phyloP scores from a whole-genome alignment of 306 rosid species.

The Prunus dulcis region DNA sequence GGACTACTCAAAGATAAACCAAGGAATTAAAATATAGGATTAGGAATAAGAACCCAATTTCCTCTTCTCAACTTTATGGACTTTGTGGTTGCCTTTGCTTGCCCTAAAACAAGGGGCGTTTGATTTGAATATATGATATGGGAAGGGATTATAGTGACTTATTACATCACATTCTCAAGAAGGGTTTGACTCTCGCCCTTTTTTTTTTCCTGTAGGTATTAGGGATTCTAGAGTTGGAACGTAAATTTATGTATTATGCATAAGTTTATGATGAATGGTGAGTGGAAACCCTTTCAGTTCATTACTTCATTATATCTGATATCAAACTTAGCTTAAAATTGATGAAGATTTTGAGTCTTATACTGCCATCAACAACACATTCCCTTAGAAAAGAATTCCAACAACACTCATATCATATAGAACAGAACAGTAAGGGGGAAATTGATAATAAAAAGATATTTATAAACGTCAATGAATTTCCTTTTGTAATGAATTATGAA shows the following conservation, averaged over 20 bases:
- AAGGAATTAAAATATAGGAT: not conserved
- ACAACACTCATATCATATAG: not conserved
- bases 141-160: too few species aligned
- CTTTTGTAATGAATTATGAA: slow-evolving; percentile 9
- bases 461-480: not conserved
- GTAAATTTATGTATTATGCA: not conserved
- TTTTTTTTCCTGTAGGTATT: not conserved
- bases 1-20: not conserved
- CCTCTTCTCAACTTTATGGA: not conserved
- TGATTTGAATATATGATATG: not conserved
- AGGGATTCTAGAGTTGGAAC: not conserved
- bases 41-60: not conserved
- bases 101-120: slow-evolving; percentile 1
- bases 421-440: too few species aligned
- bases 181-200: not conserved
- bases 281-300: not conserved
- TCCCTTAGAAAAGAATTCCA: not conserved
- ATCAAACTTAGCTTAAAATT: too few species aligned
- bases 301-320: too few species aligned
- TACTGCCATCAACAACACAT: too few species aligned
- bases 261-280: not conserved
- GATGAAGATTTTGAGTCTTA: too few species aligned
- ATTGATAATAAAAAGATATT: not conserved
- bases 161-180: not conserved
- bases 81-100: slow-evolving; percentile 9